phyloP scores from a whole-genome alignment of 768 basidiomycete species.

The Termitomyces sp. region DNA sequence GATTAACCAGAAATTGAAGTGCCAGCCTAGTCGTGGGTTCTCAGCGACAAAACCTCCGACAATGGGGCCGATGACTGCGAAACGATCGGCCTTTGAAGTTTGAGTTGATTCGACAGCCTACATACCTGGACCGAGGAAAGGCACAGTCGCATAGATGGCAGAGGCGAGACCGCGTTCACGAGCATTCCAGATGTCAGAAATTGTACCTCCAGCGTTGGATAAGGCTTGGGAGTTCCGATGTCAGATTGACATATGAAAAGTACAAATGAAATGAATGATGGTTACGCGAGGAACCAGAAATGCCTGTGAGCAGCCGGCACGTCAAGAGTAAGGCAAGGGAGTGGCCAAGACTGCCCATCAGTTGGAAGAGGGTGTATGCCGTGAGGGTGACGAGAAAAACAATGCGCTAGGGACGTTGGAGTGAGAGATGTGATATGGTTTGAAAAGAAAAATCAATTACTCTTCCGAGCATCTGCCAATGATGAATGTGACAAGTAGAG shows the following conservation, averaged over 20 bases:
- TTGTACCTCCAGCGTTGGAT: slow-evolving; percentile 55
- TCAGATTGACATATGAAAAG: slow-evolving; percentile 4
- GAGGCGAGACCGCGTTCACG: slow-evolving; percentile 59
- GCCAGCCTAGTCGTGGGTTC: slow-evolving; percentile 48
- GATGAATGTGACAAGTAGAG: neutral
- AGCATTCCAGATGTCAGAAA: slow-evolving; percentile 56
- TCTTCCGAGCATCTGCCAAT: slow-evolving; percentile 45
- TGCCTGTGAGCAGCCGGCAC: slow-evolving; percentile 53
- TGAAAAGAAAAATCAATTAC: slow-evolving; percentile 26
- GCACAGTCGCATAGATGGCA: slow-evolving; percentile 54
- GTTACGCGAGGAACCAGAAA: slow-evolving; percentile 54
- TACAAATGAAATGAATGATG: slow-evolving; percentile 2
- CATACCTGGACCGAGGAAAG: slow-evolving; percentile 58
- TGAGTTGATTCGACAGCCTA: slow-evolving; percentile 13
- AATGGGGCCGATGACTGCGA: slow-evolving; percentile 58
- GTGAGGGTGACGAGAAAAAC: slow-evolving; percentile 52
- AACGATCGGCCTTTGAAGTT: neutral
- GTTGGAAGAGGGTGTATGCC: slow-evolving; percentile 48
- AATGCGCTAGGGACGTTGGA: slow-evolving; percentile 31
- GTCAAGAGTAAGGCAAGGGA: slow-evolving; percentile 45
- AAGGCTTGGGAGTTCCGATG: slow-evolving; percentile 33
- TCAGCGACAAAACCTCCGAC: slow-evolving; percentile 61
- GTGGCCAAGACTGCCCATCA: slow-evolving; percentile 50
- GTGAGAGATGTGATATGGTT: neutral
- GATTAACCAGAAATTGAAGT: slow-evolving; percentile 65